These are phyloP conservation scores for Macrolepiota albuminosa DNA, from an alignment of 768 basidiomycete genomes.

Conservation along the genomic window DNA sequence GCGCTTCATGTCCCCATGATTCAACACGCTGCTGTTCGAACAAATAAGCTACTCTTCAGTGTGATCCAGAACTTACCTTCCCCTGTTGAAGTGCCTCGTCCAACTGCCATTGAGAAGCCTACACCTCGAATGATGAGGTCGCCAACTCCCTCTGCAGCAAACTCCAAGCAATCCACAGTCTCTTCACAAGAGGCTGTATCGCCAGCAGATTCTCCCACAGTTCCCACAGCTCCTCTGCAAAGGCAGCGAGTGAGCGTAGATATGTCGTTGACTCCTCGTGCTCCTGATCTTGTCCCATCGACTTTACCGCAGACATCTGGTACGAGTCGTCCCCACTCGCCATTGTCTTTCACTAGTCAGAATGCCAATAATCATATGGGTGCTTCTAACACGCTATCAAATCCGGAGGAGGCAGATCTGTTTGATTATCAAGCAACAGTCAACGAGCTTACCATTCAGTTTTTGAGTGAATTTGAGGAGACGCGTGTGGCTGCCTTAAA, in stretches of 20 bases:
- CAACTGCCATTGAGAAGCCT: constrained; percentile 26
- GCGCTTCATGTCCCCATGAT: constrained; percentile 90
- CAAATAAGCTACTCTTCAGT: constrained; percentile 78
- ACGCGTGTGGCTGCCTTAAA: constrained; percentile 93
- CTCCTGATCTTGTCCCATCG: constrained; percentile 26
- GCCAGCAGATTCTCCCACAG: constrained; percentile 25
- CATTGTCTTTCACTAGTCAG: constrained; percentile 43
- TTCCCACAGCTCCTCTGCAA: constrained; percentile 17
- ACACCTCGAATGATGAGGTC: constrained; percentile 43
- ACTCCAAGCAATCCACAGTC: constrained; percentile 48
- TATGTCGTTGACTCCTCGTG: constrained; percentile 32
- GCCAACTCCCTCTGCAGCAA: constrained; percentile 46
- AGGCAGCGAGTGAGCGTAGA: constrained; percentile 30
- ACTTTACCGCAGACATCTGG: constrained; percentile 14
- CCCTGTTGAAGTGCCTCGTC: constrained; percentile 46
- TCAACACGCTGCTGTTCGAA: constrained; percentile 78
- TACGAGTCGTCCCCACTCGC: constrained; percentile 61
- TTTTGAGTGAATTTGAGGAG: constrained; percentile 94
- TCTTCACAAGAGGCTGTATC: constrained; percentile 44
- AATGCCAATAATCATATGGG: constrained; percentile 28
- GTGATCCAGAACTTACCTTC: constrained; percentile 85
- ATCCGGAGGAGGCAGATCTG: constrained; percentile 53
- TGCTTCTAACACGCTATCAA: constrained; percentile 18
- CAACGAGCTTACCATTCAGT: constrained; percentile 87
- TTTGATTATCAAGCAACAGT: constrained; percentile 95